Percentiles rank a stretch among this genome's conserved stretches.
phyloP scores from a whole-genome alignment of 495 filamentous ascomycete genomes.

The Daldinia childiae region DNA sequence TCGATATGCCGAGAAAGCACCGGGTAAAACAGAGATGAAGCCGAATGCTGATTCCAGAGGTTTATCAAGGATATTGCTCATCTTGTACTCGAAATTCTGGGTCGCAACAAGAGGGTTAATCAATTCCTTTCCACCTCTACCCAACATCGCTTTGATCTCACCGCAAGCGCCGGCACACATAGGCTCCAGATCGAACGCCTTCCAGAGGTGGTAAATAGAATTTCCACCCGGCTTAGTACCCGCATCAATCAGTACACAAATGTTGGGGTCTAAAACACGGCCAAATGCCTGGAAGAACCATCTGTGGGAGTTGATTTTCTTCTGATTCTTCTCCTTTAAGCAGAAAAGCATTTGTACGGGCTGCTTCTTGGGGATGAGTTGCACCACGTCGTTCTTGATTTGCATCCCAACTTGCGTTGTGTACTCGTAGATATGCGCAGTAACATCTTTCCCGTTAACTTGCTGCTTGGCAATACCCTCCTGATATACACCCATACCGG shows the following conservation, averaged over 20 bases:
- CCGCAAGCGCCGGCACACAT: constrained; percentile 98
- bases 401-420: constrained; percentile 91
- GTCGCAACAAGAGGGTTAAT: constrained; percentile 94
- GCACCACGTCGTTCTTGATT: constrained; percentile 87
- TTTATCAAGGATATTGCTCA: constrained; percentile 99
- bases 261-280: constrained; percentile 89
- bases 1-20: constrained; percentile 97
- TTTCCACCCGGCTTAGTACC: constrained; percentile 92
- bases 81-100: constrained; percentile 99
- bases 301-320: constrained; percentile 99
- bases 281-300: constrained; percentile 99
- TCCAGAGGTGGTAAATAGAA: constrained; percentile 98
- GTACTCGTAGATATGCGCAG: constrained; percentile 99
- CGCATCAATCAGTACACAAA: constrained; percentile 95
- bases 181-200: constrained; percentile 96
- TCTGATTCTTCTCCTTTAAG: constrained; percentile 99
- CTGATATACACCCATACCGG: constrained; percentile 95
- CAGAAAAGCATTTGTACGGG: constrained; percentile 99
- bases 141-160: constrained; percentile 99
- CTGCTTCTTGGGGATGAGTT: constrained; percentile 76
- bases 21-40: constrained; percentile 95
- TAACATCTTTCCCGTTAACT: constrained; percentile 96
- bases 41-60: constrained; percentile 97
- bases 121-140: constrained; percentile 83
- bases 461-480: constrained; percentile 99